Percentiles rank a stretch among this genome's conserved stretches.
Conservation (phyloP, 345 rosid species). For the Lumnitzera littorea region DNA sequence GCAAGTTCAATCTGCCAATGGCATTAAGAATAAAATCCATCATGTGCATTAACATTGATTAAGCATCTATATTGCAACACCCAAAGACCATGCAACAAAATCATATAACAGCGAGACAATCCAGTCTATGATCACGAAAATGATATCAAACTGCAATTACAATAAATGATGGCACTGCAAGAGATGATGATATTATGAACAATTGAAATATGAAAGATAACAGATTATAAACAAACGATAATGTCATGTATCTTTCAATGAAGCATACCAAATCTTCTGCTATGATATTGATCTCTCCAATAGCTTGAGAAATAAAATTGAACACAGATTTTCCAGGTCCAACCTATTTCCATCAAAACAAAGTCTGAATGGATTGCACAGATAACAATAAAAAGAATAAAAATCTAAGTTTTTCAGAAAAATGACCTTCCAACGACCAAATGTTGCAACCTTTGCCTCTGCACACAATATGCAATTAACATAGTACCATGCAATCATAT, state of each 20-base stretch:
- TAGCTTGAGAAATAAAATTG: constrained; percentile 58
- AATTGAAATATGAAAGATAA: no score
- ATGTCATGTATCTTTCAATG: constrained; percentile 8
- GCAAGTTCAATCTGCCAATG: no score
- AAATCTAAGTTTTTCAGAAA: constrained; percentile 6
- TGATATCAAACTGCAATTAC: no score
- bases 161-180: no score
- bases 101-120: no score
- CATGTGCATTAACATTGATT: no score
- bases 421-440: constrained; percentile 86
- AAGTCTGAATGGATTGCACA: constrained; percentile 15
- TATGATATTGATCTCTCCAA: constrained; percentile 71
- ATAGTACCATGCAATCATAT: background rate
- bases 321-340: constrained; percentile 91
- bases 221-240: background rate
- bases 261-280: constrained; percentile 92
- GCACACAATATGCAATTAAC: constrained; percentile 22
- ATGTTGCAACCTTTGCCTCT: constrained; percentile 79
- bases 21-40: no score
- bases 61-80: background rate
- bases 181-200: no score
- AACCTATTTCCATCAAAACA: constrained; percentile 57
- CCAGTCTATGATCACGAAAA: no score
- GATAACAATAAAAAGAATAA: constrained; percentile 9
- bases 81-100: background rate